Conservation (phyloP, 176 grass and related monocot species). For the Pontederia paniculata region DNA sequence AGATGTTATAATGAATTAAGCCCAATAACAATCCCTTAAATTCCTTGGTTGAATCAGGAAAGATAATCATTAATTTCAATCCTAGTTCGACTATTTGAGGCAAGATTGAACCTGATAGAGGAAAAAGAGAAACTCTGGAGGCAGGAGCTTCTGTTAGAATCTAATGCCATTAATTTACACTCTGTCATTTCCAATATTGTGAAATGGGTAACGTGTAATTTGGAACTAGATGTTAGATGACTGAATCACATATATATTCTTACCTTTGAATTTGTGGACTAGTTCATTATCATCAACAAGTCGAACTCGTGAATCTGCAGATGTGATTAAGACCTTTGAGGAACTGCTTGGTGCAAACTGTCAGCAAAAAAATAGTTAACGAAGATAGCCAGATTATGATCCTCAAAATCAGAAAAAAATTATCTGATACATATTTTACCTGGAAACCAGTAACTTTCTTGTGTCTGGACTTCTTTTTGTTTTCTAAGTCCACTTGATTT, state of each 20-base stretch:
- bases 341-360: slow-evolving; percentile 77
- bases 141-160: too few species aligned
- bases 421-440: slow-evolving; percentile 19
- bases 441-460: slow-evolving; percentile 98
- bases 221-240: neutral
- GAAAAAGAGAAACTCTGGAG: too few species aligned
- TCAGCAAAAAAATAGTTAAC: slow-evolving; percentile 33
- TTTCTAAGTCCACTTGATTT: slow-evolving; percentile 74
- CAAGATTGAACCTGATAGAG: too few species aligned
- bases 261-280: slow-evolving; percentile 96
- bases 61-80: too few species aligned
- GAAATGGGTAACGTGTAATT: too few species aligned
- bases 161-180: too few species aligned
- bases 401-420: too few species aligned
- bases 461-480: slow-evolving; percentile 77
- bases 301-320: slow-evolving; percentile 82
- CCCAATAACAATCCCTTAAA: too few species aligned
- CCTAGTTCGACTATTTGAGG: too few species aligned
- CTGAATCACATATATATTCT: slow-evolving; percentile 5
- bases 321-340: slow-evolving; percentile 85
- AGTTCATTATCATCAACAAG: slow-evolving; percentile 59
- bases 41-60: too few species aligned
- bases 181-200: too few species aligned
- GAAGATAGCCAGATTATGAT: slow-evolving; percentile 2
- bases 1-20: too few species aligned